These are phyloP conservation scores for Opeltia flavorubescens DNA, from an alignment of 495 filamentous ascomycete genomes.

Conservation along the genomic window DNA sequence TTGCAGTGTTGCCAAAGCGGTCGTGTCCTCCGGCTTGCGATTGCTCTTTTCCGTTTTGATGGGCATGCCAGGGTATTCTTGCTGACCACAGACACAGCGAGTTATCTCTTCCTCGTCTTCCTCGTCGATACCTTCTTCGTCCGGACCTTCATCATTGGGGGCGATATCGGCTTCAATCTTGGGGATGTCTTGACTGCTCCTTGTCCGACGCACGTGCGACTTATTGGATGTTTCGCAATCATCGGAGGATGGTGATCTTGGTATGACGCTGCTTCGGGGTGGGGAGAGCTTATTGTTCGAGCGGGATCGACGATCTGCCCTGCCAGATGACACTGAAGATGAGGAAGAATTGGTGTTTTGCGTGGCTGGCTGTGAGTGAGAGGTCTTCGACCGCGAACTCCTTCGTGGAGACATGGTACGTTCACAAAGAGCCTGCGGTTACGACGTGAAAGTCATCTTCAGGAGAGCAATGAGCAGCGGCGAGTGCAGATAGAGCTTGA, in stretches of 20 bases:
- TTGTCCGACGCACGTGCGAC: constrained; percentile 57
- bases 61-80: constrained; percentile 87
- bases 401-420: constrained; percentile 59
- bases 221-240: constrained; percentile 41
- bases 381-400: constrained; percentile 77
- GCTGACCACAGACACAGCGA: constrained; percentile 84
- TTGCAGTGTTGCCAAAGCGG: constrained; percentile 37
- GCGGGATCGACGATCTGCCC: constrained; percentile 55
- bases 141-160: constrained; percentile 38
- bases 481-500: too few species aligned
- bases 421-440: background rate
- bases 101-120: constrained; percentile 79
- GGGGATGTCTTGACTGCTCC: constrained; percentile 38
- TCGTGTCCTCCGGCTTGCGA: constrained; percentile 25
- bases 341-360: constrained; percentile 63
- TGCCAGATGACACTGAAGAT: constrained; percentile 54
- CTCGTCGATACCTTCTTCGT: constrained; percentile 48
- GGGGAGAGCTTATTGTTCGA: constrained; percentile 57
- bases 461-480: too few species aligned
- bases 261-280: constrained; percentile 57
- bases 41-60: constrained; percentile 41
- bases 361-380: constrained; percentile 52
- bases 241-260: constrained; percentile 70
- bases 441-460: background rate
- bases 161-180: constrained; percentile 29